Evolutionary conservation across 208 protist genomes (phyloP).

Genomic region (Leishmania major): DNA sequence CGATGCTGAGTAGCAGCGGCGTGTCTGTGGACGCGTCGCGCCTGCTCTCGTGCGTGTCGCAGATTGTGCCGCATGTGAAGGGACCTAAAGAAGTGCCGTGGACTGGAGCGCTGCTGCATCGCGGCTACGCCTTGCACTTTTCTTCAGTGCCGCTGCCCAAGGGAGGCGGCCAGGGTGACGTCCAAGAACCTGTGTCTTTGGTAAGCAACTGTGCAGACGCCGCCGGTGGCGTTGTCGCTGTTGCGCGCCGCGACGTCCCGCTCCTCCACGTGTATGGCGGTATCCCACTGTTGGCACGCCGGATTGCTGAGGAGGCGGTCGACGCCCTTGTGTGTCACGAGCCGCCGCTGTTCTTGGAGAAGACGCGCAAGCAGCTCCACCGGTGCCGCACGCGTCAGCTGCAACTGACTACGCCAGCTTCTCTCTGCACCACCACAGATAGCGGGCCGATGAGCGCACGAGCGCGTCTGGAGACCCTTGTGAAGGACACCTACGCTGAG

Average conservation of each 20-base stretch:
- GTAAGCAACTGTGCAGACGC: neutral
- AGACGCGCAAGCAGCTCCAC: slow-evolving; percentile 4
- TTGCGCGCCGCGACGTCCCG: slow-evolving; percentile 11
- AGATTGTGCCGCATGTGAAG: slow-evolving; percentile 51
- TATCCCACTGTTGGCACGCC: slow-evolving; percentile 48
- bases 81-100: slow-evolving; percentile 41
- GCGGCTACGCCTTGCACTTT: slow-evolving; percentile 56
- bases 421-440: slow-evolving; percentile 5
- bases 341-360: slow-evolving; percentile 18
- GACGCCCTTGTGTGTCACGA: slow-evolving; percentile 41
- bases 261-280: slow-evolving; percentile 81
- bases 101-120: slow-evolving; percentile 41
- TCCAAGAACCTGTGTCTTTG: neutral
- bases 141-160: slow-evolving; percentile 15
- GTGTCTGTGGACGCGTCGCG: slow-evolving; percentile 40
- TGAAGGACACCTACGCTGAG: slow-evolving; percentile 59
- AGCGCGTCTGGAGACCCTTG: slow-evolving; percentile 30
- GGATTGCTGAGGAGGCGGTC: slow-evolving; percentile 63
- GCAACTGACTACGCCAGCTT: slow-evolving; percentile 18
- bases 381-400: slow-evolving; percentile 45
- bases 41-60: slow-evolving; percentile 70
- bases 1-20: slow-evolving; percentile 45
- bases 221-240: neutral
- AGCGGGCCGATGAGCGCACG: slow-evolving; percentile 1
- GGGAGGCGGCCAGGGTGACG: neutral